Evolutionary conservation across 148 eudicot genomes (phyloP).

Genomic region (Cornus florida): DNA sequence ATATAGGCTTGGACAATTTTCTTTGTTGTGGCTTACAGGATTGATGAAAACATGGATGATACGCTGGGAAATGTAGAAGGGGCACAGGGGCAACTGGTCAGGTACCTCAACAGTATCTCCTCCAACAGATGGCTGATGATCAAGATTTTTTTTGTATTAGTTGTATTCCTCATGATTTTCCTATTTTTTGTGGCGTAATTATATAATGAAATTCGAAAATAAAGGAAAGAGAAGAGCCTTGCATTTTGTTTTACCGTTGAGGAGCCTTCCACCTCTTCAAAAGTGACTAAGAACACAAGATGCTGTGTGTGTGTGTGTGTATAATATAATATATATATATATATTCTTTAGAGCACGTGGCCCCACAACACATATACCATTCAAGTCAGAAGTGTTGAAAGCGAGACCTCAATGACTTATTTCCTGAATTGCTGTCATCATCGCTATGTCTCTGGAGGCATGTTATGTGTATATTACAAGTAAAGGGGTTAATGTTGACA

Average conservation of each 20-base stretch:
- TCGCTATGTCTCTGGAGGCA: too few relatives aligned
- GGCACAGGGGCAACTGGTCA: conserved; percentile 66
- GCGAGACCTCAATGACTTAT: too few relatives aligned
- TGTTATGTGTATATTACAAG: neutral
- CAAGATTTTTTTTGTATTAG: conserved; percentile 82
- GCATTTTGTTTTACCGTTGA: neutral
- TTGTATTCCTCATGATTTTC: conserved; percentile 83
- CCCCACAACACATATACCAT: too few relatives aligned
- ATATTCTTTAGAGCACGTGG: too few relatives aligned
- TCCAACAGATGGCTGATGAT: conserved; percentile 97
- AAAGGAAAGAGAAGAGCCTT: neutral
- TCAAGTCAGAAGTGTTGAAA: too few relatives aligned
- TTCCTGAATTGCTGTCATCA: too few relatives aligned
- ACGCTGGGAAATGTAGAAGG: conserved; percentile 73
- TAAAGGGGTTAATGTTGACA: neutral
- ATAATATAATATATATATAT: neutral
- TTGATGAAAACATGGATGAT: conserved; percentile 87
- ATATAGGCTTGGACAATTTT: neutral
- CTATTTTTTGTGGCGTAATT: conserved; percentile 77
- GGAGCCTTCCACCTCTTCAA: neutral
- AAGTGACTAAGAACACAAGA: neutral
- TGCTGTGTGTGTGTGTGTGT: neutral
- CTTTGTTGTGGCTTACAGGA: conserved; percentile 31
- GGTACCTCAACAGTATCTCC: conserved; percentile 83
- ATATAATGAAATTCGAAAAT: neutral